Conservation (phyloP, 305 asterid species). For the Fraxinus floribunda region DNA sequence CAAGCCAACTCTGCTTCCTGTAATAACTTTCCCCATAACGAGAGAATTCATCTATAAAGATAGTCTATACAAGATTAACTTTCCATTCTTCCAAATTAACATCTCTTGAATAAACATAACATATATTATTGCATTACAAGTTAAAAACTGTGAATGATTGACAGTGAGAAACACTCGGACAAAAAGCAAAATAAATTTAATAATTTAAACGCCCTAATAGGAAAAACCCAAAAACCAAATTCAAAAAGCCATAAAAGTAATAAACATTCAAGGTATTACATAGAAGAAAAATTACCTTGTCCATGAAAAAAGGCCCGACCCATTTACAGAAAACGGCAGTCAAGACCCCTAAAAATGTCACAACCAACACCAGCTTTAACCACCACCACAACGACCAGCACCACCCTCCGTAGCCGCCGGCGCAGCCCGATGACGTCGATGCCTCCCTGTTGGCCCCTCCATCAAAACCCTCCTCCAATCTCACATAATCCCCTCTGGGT, state of each 20-base stretch:
- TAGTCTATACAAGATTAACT: not conserved
- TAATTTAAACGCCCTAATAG: not conserved
- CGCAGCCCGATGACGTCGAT: constrained; percentile 40
- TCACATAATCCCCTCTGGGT: constrained; percentile 41
- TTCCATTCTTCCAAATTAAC: not conserved
- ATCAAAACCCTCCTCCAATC: constrained; percentile 46
- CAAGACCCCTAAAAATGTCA: constrained; percentile 48
- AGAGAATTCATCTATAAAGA: not conserved
- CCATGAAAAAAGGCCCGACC: constrained; percentile 83
- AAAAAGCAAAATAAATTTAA: not conserved
- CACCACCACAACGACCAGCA: constrained; percentile 75
- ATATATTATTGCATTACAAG: not conserved
- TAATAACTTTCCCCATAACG: not conserved
- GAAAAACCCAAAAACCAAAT: not conserved
- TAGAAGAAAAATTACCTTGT: constrained; percentile 41
- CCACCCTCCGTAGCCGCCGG: constrained; percentile 33
- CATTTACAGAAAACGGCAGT: constrained; percentile 66
- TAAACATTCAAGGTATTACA: not conserved
- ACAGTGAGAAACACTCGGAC: not conserved
- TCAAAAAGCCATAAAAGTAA: not conserved
- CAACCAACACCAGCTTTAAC: constrained; percentile 59
- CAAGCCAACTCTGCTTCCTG: not conserved
- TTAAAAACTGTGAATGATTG: not conserved
- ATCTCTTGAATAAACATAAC: not conserved
- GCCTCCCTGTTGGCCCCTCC: constrained; percentile 10